phyloP scores from a whole-genome alignment of 2,329 filamentous ascomycete species.

The Pyrenochaeta sp. region DNA sequence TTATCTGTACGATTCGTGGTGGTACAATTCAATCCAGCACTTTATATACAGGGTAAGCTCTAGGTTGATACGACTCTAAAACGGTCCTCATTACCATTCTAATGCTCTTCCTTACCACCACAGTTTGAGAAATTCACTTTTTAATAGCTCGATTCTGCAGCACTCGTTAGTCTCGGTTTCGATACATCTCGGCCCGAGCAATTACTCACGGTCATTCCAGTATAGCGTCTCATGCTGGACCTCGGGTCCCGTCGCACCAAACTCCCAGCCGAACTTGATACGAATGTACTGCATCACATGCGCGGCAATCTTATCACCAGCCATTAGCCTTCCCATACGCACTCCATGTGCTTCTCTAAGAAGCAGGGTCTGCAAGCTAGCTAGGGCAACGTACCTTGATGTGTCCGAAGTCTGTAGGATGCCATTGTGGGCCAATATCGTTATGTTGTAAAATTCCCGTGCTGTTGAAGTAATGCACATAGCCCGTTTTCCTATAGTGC shows the following conservation, averaged over 20 bases:
- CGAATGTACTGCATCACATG: constrained; percentile 67
- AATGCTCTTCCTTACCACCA: too few relatives aligned
- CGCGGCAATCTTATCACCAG: constrained; percentile 56
- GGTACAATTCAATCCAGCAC: too few relatives aligned
- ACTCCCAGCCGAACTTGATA: constrained; percentile 64
- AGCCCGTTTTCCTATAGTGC: constrained; percentile 61
- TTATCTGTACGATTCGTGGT: too few relatives aligned
- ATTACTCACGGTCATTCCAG: constrained; percentile 26
- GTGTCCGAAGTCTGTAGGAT: constrained; percentile 69
- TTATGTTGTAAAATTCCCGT: constrained; percentile 69
- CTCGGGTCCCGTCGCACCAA: constrained; percentile 64
- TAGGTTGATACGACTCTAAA: too few relatives aligned
- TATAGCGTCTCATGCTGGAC: constrained; percentile 50
- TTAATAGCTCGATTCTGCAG: constrained; percentile 6
- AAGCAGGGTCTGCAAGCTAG: too few relatives aligned
- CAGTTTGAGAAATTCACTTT: too few relatives aligned
- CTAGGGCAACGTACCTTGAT: constrained; percentile 54
- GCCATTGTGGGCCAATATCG: constrained; percentile 65
- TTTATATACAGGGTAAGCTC: too few relatives aligned
- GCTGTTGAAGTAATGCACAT: constrained; percentile 70
- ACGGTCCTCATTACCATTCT: too few relatives aligned
- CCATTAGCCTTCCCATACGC: too few relatives aligned
- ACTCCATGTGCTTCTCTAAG: too few relatives aligned
- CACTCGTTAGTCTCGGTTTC: background rate
- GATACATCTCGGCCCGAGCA: background rate